Base-by-base conservation (phyloP, 192 early-diverging fungal genomes). In the Haplosporangium gracile region DNA sequence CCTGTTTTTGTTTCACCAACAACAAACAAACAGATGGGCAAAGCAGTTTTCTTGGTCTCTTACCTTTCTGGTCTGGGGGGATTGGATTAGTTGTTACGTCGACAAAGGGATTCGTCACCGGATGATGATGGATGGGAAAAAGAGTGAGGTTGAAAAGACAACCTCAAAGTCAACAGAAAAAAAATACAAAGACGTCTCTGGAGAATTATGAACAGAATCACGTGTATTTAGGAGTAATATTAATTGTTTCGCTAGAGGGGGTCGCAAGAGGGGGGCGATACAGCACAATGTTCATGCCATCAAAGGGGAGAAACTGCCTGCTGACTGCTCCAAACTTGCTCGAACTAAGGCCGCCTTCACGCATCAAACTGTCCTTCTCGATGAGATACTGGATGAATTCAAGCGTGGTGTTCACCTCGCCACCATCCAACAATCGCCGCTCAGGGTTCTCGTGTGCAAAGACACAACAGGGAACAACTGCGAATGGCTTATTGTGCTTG, bases 391-490 rank as follows among this genome's bases (percentile, higher is more conserved):
- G 85, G 26, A 91, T 80, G 51, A 90, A 83, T 4, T 90, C 89
- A 8, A 88, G 63, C 8, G 90, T 91, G 1, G 89, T 90, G 8
- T 71, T 82, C 0, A 91, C 90, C 10, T 73, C 70, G 15, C 77
- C 71, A 34, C 86, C 89, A 36, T 45, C 72, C n/a, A 69, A 69
- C 7, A 91, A 57, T 51, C 81, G 80, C 29, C 92, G 71, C 20
- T 92, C 83, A 4, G 84, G 77, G n/a, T 91, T 91, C 34, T 93
- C 90, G 68, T 88, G 88, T 22, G 85, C 83, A 75, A 93, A 93
- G 3, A 93, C 92, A 82, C 84, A 83, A 20, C 82, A 91, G 0
- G 81, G 81, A 20, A 82, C 75, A 22, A 82, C 88, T 16, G 91
- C 92, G 81, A 92, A 93, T 1, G 92, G 89, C 32, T 90, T 91